Percentiles rank a stretch among this genome's conserved stretches.
Conservation (phyloP, 2,329 filamentous ascomycete species). For the Fonsecaea monophora region DNA sequence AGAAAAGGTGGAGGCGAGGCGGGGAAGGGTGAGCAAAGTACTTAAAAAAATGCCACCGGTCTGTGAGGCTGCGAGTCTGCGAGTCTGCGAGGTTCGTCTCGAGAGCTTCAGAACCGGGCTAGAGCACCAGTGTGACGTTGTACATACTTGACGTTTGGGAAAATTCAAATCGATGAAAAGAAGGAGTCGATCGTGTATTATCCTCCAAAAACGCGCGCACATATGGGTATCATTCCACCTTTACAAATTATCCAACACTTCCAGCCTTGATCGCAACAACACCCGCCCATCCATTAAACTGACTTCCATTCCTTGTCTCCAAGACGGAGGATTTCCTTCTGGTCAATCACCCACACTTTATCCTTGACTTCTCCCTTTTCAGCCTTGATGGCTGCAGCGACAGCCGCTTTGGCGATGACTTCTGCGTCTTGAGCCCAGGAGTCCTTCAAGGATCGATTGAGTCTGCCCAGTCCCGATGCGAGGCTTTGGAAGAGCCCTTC, state of each 20-base stretch:
- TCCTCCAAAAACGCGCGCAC: not conserved
- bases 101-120: not conserved
- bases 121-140: not conserved
- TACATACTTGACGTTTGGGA: not conserved
- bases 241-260: not conserved
- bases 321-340: constrained; percentile 48
- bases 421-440: constrained; percentile 74
- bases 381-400: constrained; percentile 49
- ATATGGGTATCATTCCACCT: constrained; percentile 20
- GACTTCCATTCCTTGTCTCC: constrained; percentile 42
- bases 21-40: not conserved
- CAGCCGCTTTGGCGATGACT: constrained; percentile 64
- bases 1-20: constrained; percentile 38
- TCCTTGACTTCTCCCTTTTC: constrained; percentile 50
- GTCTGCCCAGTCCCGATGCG: constrained; percentile 61
- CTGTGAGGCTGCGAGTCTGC: not conserved
- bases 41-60: not conserved
- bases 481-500: constrained; percentile 66
- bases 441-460: constrained; percentile 67
- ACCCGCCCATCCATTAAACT: not conserved
- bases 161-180: not conserved
- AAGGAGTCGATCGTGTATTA: not conserved
- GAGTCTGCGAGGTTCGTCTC: not conserved
- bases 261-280: not conserved
- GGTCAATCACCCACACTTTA: constrained; percentile 50